Base-by-base conservation (phyloP, 1,284 basidiomycete species). In the Naganishia cerealis region DNA sequence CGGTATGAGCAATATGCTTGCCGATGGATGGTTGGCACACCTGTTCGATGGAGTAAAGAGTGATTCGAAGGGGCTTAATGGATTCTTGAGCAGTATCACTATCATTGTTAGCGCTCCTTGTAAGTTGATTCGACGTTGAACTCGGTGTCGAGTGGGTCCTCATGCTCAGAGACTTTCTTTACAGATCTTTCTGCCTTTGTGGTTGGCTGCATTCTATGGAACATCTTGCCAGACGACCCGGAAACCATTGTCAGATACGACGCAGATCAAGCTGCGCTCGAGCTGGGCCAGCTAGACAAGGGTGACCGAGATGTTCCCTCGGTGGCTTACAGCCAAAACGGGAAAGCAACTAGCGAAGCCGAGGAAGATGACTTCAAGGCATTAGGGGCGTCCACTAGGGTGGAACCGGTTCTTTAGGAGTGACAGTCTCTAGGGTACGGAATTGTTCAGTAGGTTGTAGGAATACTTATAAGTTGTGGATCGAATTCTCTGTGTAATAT, bases 61-160 rank as follows among this genome's bases (percentile, higher is more conserved):
- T 65, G 82, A 86, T 15, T 87, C 81, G 73, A 83, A 81, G 54
- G 89, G 87, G 0, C 79, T 92, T 9, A 78, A 84, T 68, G 90
- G 91, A 0, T 82, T 92, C 66, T 86, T 93, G 69, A 83, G 88
- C 75, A 88, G 87, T 5, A 90, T 93, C 71, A 87, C 87, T 33
- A 92, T 92, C 73, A 80, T 92, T 16, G 78, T 92, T 56, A 87
- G 86, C 70, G 90, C 88, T 1, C 89, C 89, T 54, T 90, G 89
- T 90, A 77, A 81, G 88, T 79, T 21, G 57, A 54, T 63, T 36
- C n/a, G 3, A 3, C 40, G 33, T 13, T 57, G 29, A 54, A 38
- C 21, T 57, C 38, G 38, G 38, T 56, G 9, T 68, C 46, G n/a
- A n/a, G n/a, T 21, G 9, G 13, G 9, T 50, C n/a, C 21, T 50